Evolutionary conservation across 2,329 filamentous ascomycete genomes (phyloP), one percentile per base, ranked within the genome.

Genomic region (Xylariaceae sp.): DNA sequence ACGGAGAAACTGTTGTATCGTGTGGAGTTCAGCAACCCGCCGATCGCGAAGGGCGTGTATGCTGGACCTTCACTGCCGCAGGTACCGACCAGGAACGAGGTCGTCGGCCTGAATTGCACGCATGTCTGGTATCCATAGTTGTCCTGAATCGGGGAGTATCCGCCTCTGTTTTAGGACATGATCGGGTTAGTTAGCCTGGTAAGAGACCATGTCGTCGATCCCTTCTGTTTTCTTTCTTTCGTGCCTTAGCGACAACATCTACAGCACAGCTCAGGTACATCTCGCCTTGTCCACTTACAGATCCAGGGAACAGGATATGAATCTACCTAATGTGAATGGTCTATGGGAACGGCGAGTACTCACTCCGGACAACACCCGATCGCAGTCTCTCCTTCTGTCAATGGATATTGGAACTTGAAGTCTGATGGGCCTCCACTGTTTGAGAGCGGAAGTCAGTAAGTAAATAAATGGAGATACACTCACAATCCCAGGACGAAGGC

Each of bases 301-400:
- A 5, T 10, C n/a, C 10, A 6, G 23, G n/a, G 35, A 30, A 50
- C 23, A 18, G 17, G 53, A 30, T 18, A 30, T 30, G 8, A 42
- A 13, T 42, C 37, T 42, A 39, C 17, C 17, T 18, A 18, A 2
- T 44, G 13, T 30, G 23, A 30, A 30, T 30, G 7, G 48, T 23
- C 13, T 52, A 59, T 18, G 42, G 37, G n/a, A 42, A 44, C n/a
- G 10, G n/a, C n/a, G 47, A n/a, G 37, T 30, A 59, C 60, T 62
- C 44, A 63, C 62, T 37, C 49, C 2, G 63, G 63, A 58, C 62
- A 65, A 18, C 62, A 65, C 11, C 63, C 63, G 4, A 65, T 56
- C 7, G 62, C 63, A 1, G 59, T 62, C 56, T 65, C 62, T n/a
- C 53, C 58, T 7, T 49, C 47, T 2, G 52, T 56, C 23, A 64